Conservation (phyloP, 2,329 filamentous ascomycete species). For the Aspergillus transmontanensis region DNA sequence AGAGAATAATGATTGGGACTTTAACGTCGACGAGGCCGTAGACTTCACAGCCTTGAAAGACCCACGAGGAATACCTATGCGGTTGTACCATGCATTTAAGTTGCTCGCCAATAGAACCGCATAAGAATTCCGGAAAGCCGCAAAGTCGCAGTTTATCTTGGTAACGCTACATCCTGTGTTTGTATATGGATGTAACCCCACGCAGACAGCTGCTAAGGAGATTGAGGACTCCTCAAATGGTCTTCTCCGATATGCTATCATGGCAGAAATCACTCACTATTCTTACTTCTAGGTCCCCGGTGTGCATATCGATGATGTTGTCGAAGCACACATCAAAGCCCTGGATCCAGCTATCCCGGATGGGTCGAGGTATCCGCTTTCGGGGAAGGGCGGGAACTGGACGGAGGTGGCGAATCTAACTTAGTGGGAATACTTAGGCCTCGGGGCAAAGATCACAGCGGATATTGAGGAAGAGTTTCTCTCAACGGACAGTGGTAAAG, state of each 20-base stretch:
- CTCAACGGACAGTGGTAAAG: not conserved
- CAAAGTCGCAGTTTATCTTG: not conserved
- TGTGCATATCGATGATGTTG: not conserved
- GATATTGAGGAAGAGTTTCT: not conserved
- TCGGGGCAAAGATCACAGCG: not conserved
- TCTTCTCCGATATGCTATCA: not conserved
- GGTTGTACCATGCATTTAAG: conserved; percentile 29
- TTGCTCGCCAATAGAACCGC: conserved; percentile 16
- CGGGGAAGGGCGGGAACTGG: not conserved
- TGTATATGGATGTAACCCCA: not conserved
- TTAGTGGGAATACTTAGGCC: not conserved
- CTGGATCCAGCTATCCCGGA: not conserved
- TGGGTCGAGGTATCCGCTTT: not conserved
- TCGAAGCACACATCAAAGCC: not conserved
- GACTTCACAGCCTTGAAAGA: conserved; percentile 17
- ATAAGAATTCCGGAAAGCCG: not conserved
- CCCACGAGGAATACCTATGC: conserved; percentile 16
- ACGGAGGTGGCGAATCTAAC: not conserved
- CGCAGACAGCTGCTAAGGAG: not conserved
- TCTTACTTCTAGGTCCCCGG: not conserved
- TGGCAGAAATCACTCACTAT: not conserved
- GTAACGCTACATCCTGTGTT: not conserved
- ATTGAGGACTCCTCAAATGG: not conserved
- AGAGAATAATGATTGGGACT: conserved; percentile 29
- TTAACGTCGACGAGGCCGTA: conserved; percentile 18